Evolutionary conservation across 371 early-diverging fungal species (phyloP), one percentile per base, ranked within the genome.

Genomic region (Circinella minor): DNA sequence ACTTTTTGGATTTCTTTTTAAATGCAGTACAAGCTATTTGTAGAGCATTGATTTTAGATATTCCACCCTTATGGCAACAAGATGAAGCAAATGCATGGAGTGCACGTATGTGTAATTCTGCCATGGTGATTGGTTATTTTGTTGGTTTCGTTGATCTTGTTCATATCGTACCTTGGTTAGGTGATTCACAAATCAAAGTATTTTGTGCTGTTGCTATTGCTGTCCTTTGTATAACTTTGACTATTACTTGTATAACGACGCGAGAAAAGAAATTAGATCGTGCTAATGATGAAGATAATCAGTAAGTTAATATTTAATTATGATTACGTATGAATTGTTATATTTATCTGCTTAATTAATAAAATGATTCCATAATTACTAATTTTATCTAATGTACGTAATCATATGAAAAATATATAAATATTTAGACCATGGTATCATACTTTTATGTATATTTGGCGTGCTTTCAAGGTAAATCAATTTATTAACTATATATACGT

Each of bases 31-130:
- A 90, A 68, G 91, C 92, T 7, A 80, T 86, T 43, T 89, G 89
- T 59, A 90, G 95, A 17, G 90, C 93, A 2, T 72, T 95, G 37
- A 90, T 93, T 61, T 81, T 95, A 37, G 95, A 95, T 74, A 86
- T 89, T 10, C 86, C 89, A 7, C 91, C 90, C 5, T 73, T 88
- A 4, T 77, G 84, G 68, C 91, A 93, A 68, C 95, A 95, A 71
- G 89, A 90, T 34, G 62, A 73, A 13, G 90, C 89, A 1, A 92
- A 87, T 73, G 91, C 92, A 0, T 92, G 90, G 91, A 91, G 91
- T n/a, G 90, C 89, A 5, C 84, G 90, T 51, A 92, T 94, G 90
- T 81, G 88, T 66, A 90, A 91, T 15, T 66, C 89, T 4, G 92
- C 93, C 11, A 92, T 89, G 77, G 87, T 92, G 0, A 71, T 88